These are phyloP conservation scores for Pezicula carpinea DNA, from an alignment of 2,329 filamentous ascomycete genomes.

Conservation along the genomic window DNA sequence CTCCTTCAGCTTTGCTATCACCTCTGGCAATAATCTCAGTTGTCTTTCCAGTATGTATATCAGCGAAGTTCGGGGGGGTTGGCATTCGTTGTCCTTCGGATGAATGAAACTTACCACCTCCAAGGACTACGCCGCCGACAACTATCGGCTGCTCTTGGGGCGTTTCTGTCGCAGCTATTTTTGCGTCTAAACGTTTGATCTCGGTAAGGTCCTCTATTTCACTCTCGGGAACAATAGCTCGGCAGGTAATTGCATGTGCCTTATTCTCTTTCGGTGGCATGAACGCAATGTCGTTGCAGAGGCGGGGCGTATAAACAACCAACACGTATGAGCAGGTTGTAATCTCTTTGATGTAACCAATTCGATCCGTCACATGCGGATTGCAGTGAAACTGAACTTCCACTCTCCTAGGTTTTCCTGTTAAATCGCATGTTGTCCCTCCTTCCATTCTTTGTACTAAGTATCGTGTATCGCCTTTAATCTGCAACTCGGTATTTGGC, in stretches of 20 bases:
- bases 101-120: not conserved
- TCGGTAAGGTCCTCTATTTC: conserved; percentile 8
- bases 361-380: conserved; percentile 57
- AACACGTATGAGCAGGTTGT: conserved; percentile 69
- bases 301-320: conserved; percentile 67
- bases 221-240: conserved; percentile 49
- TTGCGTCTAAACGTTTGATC: no score
- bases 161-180: no score
- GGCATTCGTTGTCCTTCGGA: not conserved
- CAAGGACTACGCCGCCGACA: not conserved
- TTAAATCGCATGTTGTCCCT: conserved; percentile 66
- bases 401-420: conserved; percentile 61
- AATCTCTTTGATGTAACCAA: conserved; percentile 69
- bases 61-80: conserved; percentile 35
- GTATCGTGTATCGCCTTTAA: conserved; percentile 62
- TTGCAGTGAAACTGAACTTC: conserved; percentile 62
- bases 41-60: conserved; percentile 31
- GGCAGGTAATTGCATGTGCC: conserved; percentile 58
- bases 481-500: conserved; percentile 48
- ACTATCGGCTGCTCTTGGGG: not conserved
- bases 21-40: conserved; percentile 5
- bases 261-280: conserved; percentile 61
- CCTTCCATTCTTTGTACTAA: conserved; percentile 63
- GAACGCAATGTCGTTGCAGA: conserved; percentile 74
- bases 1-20: conserved; percentile 14